Evolutionary conservation across 225 moss, liverwort and hornwort species (phyloP).

Genomic region (Anthoceros angustus): DNA sequence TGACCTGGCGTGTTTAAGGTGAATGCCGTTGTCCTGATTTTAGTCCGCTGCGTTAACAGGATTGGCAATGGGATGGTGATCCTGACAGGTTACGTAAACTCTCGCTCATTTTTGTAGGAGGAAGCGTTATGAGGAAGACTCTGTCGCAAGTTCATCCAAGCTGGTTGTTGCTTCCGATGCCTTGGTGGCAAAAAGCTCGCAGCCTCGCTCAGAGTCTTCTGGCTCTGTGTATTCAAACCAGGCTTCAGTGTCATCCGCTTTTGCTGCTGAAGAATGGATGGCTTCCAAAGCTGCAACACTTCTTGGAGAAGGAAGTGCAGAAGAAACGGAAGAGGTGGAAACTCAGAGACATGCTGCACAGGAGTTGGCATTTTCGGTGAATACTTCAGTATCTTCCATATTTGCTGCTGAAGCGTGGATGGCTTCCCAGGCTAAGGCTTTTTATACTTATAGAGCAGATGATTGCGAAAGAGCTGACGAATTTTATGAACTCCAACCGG

Average conservation of each 20-base stretch:
- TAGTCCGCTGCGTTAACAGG: background rate
- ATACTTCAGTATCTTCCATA: background rate
- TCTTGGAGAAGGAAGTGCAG: background rate
- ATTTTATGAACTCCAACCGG: background rate
- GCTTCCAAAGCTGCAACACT: background rate
- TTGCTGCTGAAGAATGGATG: constrained; percentile 3
- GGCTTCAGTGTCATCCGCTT: background rate
- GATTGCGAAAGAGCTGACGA: background rate
- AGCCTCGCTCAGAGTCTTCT: background rate
- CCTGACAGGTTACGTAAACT: constrained; percentile 14
- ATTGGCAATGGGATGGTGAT: constrained; percentile 6
- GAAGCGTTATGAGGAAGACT: constrained; percentile 31
- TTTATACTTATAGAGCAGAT: background rate
- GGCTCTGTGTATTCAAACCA: background rate
- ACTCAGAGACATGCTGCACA: background rate
- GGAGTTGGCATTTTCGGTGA: constrained; percentile 4
- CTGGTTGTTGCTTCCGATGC: background rate
- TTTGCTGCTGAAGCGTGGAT: constrained; percentile 2
- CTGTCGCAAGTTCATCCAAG: background rate
- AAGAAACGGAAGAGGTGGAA: background rate
- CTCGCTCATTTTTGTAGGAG: constrained; percentile 39
- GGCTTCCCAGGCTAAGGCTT: constrained; percentile 5
- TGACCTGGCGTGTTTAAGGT: background rate
- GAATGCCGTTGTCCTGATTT: background rate
- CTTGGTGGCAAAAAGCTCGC: background rate